A percentile compares a stretch with the other conserved stretches of the same genome.
phyloP scores from a whole-genome alignment of 129 eudicot species.

The Silybum marianum region DNA sequence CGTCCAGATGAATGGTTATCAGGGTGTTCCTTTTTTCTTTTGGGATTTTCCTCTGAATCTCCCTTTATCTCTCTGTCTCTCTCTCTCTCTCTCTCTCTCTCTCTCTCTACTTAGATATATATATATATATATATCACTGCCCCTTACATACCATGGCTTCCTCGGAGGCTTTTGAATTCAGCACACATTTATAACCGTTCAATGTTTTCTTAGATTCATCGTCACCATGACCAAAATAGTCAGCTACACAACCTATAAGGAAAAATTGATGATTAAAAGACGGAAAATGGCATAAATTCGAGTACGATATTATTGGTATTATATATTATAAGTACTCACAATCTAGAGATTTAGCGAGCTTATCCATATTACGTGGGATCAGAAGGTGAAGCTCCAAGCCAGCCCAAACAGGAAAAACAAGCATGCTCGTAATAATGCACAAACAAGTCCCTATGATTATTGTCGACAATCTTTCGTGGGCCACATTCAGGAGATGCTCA shows the following conservation, averaged over 20 bases:
- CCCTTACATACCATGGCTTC: slow-evolving; percentile 60
- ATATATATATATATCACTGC: not conserved
- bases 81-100: too few species aligned
- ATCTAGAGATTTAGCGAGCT: slow-evolving; percentile 61
- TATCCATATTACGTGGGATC: slow-evolving; percentile 57
- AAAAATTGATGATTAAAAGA: not conserved
- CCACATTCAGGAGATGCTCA: slow-evolving; percentile 54
- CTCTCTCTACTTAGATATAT: too few species aligned
- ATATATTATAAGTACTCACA: slow-evolving; percentile 32
- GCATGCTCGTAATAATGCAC: slow-evolving; percentile 58
- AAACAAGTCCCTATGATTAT: slow-evolving; percentile 64
- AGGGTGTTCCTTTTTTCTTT: not conserved
- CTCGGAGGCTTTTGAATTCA: slow-evolving; percentile 68
- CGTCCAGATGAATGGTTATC: not conserved
- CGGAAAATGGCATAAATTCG: not conserved
- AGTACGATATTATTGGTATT: not conserved
- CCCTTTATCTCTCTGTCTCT: too few species aligned
- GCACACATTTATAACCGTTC: slow-evolving; percentile 63
- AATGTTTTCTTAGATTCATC: slow-evolving; percentile 37
- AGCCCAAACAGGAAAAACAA: slow-evolving; percentile 76
- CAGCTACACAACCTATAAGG: slow-evolving; percentile 58
- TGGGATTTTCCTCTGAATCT: not conserved
- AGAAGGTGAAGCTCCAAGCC: slow-evolving; percentile 67
- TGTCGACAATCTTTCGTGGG: slow-evolving; percentile 59
- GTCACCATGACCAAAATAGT: slow-evolving; percentile 44